A percentile compares a stretch with the other conserved stretches of the same genome.
Evolutionary conservation across 1,139 yeast species (phyloP).

Genomic region (Nakaseomyces kungkrabaensis): DNA sequence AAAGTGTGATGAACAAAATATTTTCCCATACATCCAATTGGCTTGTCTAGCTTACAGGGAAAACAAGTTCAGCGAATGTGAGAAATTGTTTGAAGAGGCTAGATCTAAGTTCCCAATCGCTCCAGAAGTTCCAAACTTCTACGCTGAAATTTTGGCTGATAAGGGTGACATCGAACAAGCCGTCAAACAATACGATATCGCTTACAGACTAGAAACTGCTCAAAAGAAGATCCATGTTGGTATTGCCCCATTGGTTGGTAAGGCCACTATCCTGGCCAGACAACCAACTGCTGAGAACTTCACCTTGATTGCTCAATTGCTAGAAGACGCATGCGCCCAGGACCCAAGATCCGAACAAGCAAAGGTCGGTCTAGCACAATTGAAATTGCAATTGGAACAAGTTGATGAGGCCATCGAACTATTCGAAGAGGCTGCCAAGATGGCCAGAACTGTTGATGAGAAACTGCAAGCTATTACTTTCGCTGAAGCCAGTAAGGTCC

Average conservation of each 20-base stretch:
- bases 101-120: constrained; percentile 68
- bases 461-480: constrained; percentile 82
- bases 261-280: constrained; percentile 63
- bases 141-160: constrained; percentile 85
- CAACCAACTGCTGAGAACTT: constrained; percentile 34
- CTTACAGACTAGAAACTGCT: constrained; percentile 63
- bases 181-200: constrained; percentile 70
- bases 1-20: constrained; percentile 60
- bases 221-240: constrained; percentile 49
- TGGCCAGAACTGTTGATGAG: constrained; percentile 76
- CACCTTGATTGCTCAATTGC: constrained; percentile 52
- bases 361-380: constrained; percentile 76
- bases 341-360: constrained; percentile 86
- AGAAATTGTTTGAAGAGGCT: constrained; percentile 60
- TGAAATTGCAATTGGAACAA: constrained; percentile 69
- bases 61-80: constrained; percentile 50
- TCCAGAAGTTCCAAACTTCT: constrained; percentile 86
- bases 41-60: constrained; percentile 85
- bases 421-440: constrained; percentile 68
- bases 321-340: constrained; percentile 63
- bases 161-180: constrained; percentile 64
- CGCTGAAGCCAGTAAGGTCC: constrained; percentile 81
- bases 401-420: constrained; percentile 69
- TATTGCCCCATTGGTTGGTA: constrained; percentile 79
- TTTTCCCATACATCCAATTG: constrained; percentile 77